These are phyloP conservation scores for Suillus occidentalis DNA, from an alignment of 768 basidiomycete species.

Conservation along the genomic window DNA sequence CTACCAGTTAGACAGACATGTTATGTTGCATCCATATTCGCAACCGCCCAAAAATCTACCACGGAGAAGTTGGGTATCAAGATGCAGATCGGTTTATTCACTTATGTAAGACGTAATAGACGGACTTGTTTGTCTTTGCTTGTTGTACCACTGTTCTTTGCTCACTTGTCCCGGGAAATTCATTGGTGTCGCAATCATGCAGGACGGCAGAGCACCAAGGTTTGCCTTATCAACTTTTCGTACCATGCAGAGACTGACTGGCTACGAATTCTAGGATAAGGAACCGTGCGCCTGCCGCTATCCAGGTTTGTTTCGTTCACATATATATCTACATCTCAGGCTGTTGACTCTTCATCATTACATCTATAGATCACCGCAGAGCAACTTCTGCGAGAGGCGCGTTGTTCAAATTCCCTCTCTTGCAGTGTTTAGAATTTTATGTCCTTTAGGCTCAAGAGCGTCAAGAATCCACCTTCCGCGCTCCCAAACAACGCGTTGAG, in stretches of 20 bases:
- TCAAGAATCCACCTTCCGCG: conserved; percentile 88
- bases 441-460: conserved; percentile 87
- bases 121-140: not conserved
- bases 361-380: conserved; percentile 88
- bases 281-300: conserved; percentile 92
- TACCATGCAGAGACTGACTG: conserved; percentile 8
- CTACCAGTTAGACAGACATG: not conserved
- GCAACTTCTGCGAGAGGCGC: conserved; percentile 92
- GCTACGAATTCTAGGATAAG: conserved; percentile 65
- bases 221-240: conserved; percentile 27
- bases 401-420: conserved; percentile 6
- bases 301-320: conserved; percentile 61
- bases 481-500: conserved; percentile 93
- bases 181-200: conserved; percentile 42
- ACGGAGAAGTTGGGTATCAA: too few species aligned
- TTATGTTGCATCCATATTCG: not conserved
- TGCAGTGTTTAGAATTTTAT: not conserved
- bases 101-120: not conserved
- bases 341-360: conserved; percentile 13
- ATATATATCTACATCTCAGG: not conserved
- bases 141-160: not conserved
- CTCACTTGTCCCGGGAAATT: not conserved
- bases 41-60: not conserved
- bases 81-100: too few species aligned
- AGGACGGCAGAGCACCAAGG: conserved; percentile 82